These are phyloP conservation scores for Daldinia grandis DNA, from an alignment of 495 filamentous ascomycete species.

Conservation along the genomic window DNA sequence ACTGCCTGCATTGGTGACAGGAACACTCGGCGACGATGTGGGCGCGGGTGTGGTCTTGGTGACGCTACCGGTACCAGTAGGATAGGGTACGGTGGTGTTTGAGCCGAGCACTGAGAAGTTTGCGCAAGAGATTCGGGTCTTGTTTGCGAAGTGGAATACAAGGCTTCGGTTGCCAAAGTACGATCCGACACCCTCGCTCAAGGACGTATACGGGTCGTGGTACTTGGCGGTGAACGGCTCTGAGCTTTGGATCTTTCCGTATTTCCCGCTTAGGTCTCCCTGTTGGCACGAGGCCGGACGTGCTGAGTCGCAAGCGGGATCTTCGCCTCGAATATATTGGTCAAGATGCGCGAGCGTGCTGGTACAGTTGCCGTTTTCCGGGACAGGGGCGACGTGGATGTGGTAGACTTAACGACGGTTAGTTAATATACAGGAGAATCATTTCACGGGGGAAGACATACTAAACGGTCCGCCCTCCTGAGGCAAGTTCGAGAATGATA, in stretches of 20 bases:
- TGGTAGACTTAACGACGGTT: slow-evolving; percentile 72
- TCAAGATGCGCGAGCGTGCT: slow-evolving; percentile 69
- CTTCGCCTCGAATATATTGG: slow-evolving; percentile 66
- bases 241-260: slow-evolving; percentile 66
- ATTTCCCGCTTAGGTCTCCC: slow-evolving; percentile 86
- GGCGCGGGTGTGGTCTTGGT: slow-evolving; percentile 11
- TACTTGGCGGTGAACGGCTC: slow-evolving; percentile 60
- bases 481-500: slow-evolving; percentile 73
- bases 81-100: slow-evolving; percentile 23
- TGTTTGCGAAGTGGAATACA: slow-evolving; percentile 77
- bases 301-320: slow-evolving; percentile 67
- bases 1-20: slow-evolving; percentile 11
- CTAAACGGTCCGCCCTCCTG: slow-evolving; percentile 71
- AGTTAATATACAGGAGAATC: slow-evolving; percentile 1
- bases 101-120: slow-evolving; percentile 61
- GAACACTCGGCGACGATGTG: slow-evolving; percentile 12
- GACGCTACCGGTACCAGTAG: slow-evolving; percentile 24
- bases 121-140: slow-evolving; percentile 75
- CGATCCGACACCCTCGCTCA: slow-evolving; percentile 60
- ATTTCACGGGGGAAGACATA: slow-evolving; percentile 54
- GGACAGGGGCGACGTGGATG: slow-evolving; percentile 78
- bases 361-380: slow-evolving; percentile 80
- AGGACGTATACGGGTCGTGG: slow-evolving; percentile 73
- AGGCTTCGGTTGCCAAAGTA: slow-evolving; percentile 84
- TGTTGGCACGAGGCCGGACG: slow-evolving; percentile 77